Conservation (phyloP, 1,284 basidiomycete genomes). For the Fomitopsis betulina region DNA sequence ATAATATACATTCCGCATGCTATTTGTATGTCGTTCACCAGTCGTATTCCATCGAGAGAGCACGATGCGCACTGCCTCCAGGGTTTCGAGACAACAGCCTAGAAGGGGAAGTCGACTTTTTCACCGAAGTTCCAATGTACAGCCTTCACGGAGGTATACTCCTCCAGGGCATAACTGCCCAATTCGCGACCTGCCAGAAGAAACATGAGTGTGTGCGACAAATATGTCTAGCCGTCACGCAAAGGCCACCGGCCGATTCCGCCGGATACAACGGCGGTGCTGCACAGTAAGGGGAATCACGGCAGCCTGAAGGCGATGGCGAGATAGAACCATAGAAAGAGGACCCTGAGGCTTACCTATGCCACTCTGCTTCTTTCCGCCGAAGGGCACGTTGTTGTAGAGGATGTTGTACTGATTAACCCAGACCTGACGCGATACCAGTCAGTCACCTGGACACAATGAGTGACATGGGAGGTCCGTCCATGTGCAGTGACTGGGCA, state of each 20-base stretch:
- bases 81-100: conserved; percentile 15
- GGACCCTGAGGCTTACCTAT: conserved; percentile 40
- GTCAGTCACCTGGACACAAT: neutral
- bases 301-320: neutral
- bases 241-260: neutral
- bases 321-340: neutral
- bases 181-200: conserved; percentile 71
- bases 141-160: conserved; percentile 83
- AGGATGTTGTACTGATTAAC: conserved; percentile 84
- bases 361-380: conserved; percentile 85
- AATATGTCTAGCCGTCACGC: neutral
- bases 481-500: neutral
- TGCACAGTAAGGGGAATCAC: neutral
- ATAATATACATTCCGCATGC: neutral
- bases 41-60: neutral
- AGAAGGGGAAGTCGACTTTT: conserved; percentile 75
- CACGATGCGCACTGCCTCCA: neutral
- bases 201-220: neutral
- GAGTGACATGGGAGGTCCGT: neutral
- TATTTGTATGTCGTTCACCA: neutral
- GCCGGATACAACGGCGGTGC: neutral
- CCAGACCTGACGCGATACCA: conserved; percentile 58
- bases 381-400: conserved; percentile 86
- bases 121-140: conserved; percentile 87
- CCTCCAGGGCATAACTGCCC: conserved; percentile 82